Evolutionary conservation across 495 filamentous ascomycete genomes (phyloP), one percentile per base, ranked within the genome.

Genomic region (Delitschia confertaspora): DNA sequence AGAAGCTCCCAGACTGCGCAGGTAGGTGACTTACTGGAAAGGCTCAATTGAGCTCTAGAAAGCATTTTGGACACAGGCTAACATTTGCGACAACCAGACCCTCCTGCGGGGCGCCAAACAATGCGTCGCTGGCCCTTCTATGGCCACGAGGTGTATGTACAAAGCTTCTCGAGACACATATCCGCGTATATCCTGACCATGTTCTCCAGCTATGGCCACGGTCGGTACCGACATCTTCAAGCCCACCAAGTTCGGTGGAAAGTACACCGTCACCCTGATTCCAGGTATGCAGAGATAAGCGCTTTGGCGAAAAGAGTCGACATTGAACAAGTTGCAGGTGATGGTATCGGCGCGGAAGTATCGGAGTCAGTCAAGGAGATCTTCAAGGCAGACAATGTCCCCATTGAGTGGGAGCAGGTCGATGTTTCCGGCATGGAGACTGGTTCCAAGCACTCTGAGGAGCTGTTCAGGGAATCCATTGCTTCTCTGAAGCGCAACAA

Each of bases 331-430:
- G n/a, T 24, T n/a, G 22, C 11, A 83, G 80, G 91, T 66, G 91
- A 98, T 62, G 91, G 91, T 69, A 95, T 98, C 60, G 91, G 91
- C 67, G 87, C 87, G 62, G 91, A 98, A 68, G 88, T 96, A 44
- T 86, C 91, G 48, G 91, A 96, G 67, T 89, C 87, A 33, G 88
- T 98, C 51, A 94, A 94, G 76, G 91, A 88, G 34, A 83, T 98
- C 64, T 98, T 95, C 79, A 98, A 95, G 77, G 88, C 88, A 60
- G 89, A 96, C 72, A 96, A 93, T 63, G 93, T 98, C 32, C 91
- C 91, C 52, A 81, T 98, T 45, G 86, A 93, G 63, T 98, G 91
- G 91, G 91, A 98, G 66, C 93, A 96, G 69, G 78, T 98, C 48
- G 89, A 96, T 60, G 88, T 95, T 16, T 89, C 85, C 25, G 91